Evolutionary conservation across 1,139 yeast genomes (phyloP).

Genomic region (Debaryomyces udenii): DNA sequence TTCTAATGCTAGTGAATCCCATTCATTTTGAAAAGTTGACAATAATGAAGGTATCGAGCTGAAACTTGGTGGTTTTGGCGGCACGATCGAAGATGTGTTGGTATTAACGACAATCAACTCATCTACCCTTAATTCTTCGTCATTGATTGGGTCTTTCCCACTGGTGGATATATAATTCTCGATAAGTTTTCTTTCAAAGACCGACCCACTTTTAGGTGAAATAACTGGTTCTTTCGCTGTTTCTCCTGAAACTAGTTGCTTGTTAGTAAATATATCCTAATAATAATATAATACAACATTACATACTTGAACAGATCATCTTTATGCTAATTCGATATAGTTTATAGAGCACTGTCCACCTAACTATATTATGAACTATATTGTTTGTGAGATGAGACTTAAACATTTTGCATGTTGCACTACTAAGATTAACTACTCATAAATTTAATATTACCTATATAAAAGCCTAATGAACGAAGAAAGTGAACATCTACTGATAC

Average conservation of each 20-base stretch:
- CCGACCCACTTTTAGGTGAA: slow-evolving; percentile 69
- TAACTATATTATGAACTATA: neutral
- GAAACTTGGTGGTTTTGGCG: slow-evolving; percentile 54
- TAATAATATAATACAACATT: neutral
- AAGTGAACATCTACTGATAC: too few species aligned
- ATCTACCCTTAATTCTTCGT: slow-evolving; percentile 57
- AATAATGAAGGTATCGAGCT: slow-evolving; percentile 80
- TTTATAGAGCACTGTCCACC: neutral
- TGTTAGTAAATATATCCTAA: slow-evolving; percentile 15
- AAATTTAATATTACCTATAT: neutral
- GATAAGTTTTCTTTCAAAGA: slow-evolving; percentile 69
- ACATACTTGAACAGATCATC: slow-evolving; percentile 18
- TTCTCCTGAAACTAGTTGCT: slow-evolving; percentile 61
- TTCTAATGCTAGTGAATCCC: slow-evolving; percentile 88
- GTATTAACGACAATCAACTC: slow-evolving; percentile 58
- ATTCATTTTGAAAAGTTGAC: slow-evolving; percentile 78
- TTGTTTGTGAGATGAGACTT: slow-evolving; percentile 8
- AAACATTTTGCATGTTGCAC: slow-evolving; percentile 6
- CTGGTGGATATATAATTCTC: slow-evolving; percentile 64
- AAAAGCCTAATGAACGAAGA: too few species aligned
- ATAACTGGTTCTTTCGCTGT: slow-evolving; percentile 70
- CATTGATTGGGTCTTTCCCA: slow-evolving; percentile 76
- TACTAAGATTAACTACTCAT: neutral
- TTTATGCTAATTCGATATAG: neutral
- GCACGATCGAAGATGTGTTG: slow-evolving; percentile 25